Evolutionary conservation across 192 early-diverging fungal species (phyloP), one percentile per base, ranked within the genome.

Genomic region (Rhizophlyctis rosea): DNA sequence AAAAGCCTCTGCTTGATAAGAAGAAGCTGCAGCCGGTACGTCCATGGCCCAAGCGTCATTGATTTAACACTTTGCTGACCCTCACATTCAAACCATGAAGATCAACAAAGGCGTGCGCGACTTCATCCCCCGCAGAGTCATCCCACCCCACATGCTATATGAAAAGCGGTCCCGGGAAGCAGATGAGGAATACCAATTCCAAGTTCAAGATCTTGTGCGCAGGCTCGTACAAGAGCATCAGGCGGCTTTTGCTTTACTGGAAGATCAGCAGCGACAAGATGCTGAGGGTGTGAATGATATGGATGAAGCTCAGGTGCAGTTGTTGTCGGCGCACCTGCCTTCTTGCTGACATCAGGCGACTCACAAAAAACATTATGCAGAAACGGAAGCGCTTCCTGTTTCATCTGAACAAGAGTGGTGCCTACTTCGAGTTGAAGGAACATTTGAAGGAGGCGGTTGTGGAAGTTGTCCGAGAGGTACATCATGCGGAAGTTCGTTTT

Each of bases 371-470:
- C 23, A 51, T 32, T 23, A 16, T 55, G 23, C 47, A 83, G 76
- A 36, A 77, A 4, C 76, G 72, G 69, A 82, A 81, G 51, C 62
- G 69, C 59, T 83, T 85, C 58, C 52, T 85, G 50, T 85, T 72
- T 49, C 81, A 84, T 69, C 52, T 85, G 50, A 85, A 85, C 71
- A 76, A 75, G 39, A 81, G 72, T 55, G 83, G 83, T 4, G 72
- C 73, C 2, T 85, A 85, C 55, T 85, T 82, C 52, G 73, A 61
- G 27, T 74, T 85, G 31, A 85, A 85, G 47, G 83, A 85, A 68
- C 74, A 75, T 34, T 59, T 85, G 18, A 85, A 85, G 49, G 67
- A 70, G 2, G 70, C 81, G 2, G 79, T 85, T 1, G 79, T 82
- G 1, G 69, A 82, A 50, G 57, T 85, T 34, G 83, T 85, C 21